phyloP scores from a whole-genome alignment of 2,329 filamentous ascomycete genomes.

The Diaporthe ampelina region DNA sequence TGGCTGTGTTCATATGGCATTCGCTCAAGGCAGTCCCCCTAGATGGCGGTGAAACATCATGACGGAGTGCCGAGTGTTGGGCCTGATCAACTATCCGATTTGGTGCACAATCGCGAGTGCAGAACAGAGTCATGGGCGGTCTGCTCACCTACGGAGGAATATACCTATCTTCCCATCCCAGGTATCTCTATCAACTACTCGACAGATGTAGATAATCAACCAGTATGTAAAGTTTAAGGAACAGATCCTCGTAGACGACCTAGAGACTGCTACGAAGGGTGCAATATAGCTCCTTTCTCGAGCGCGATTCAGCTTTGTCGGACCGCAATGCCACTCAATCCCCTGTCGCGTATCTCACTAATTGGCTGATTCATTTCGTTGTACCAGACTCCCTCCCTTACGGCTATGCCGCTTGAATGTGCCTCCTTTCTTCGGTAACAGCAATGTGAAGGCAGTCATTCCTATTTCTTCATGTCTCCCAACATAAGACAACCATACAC shows the following conservation, averaged over 20 bases:
- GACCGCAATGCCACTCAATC: neutral
- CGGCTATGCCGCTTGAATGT: neutral
- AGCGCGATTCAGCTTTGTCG: neutral
- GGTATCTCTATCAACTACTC: neutral
- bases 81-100: neutral
- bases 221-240: neutral
- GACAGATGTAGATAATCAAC: neutral
- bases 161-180: neutral
- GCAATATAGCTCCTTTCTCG: neutral
- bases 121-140: neutral
- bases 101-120: neutral
- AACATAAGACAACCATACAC: neutral
- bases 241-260: no score
- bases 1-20: neutral
- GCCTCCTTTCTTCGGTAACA: neutral
- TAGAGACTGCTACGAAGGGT: neutral
- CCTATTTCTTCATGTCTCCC: neutral
- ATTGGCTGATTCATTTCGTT: slow-evolving; percentile 1
- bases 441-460: neutral
- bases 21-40: neutral
- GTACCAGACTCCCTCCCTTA: neutral
- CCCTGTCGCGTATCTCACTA: neutral
- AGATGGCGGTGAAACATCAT: neutral
- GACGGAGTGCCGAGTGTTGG: neutral
- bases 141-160: neutral